phyloP scores from a whole-genome alignment of 169 alveolate species.

The Fabrea salina region DNA sequence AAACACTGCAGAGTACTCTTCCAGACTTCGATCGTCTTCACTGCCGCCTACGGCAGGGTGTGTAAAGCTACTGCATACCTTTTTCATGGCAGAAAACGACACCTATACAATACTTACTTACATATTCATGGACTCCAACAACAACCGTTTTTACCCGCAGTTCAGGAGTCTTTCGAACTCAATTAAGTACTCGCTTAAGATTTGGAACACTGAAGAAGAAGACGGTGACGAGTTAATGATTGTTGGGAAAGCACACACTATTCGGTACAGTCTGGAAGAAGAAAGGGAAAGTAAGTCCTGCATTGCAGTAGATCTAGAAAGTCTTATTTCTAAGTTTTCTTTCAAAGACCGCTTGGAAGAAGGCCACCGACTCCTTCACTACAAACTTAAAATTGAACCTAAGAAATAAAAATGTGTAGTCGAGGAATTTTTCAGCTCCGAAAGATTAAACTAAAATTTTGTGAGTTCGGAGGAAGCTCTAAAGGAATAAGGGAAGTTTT shows the following conservation, averaged over 20 bases:
- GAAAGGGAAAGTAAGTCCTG: constrained; percentile 17
- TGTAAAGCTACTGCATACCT: constrained; percentile 33
- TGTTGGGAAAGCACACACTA: constrained; percentile 7
- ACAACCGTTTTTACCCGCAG: constrained; percentile 23
- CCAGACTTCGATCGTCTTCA: neutral
- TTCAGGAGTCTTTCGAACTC: neutral
- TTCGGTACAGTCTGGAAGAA: constrained; percentile 7
- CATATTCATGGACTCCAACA: constrained; percentile 25
- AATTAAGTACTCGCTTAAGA: neutral
- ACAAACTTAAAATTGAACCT: constrained; percentile 3
- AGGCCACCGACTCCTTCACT: constrained; percentile 23
- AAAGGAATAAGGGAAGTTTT: constrained; percentile 45
- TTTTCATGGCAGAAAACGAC: neutral
- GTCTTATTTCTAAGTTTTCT: neutral
- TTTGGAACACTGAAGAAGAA: constrained; percentile 30
- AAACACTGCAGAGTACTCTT: constrained; percentile 29
- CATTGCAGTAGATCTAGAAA: neutral
- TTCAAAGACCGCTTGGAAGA: constrained; percentile 1
- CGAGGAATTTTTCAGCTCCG: constrained; percentile 49
- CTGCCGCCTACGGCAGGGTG: constrained; percentile 25
- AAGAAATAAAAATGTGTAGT: constrained; percentile 45
- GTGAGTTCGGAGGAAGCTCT: constrained; percentile 64
- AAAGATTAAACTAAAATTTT: constrained; percentile 39
- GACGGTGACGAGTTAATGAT: neutral
- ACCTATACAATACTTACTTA: constrained; percentile 7